Base-by-base conservation (phyloP, 371 early-diverging fungal genomes). In the Conidiobolus incongruus region DNA sequence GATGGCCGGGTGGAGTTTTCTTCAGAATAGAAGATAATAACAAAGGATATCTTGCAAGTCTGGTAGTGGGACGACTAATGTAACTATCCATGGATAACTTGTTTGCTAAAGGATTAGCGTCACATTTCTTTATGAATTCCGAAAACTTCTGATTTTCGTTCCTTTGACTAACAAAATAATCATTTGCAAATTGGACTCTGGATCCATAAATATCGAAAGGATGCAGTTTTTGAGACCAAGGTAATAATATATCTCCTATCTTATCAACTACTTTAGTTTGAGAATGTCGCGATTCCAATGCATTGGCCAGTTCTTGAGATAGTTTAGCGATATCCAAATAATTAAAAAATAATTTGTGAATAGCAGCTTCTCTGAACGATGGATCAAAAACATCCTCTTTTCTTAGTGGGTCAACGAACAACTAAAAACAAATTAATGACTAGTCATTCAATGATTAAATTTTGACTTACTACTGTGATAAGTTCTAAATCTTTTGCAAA, bases 121-220 rank as follows among this genome's bases (percentile, higher is more conserved):
- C 81, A 1, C 70, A 68, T 43, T 66, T 69, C 60, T 80, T 52
- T 6, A 44, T 23, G 13, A 31, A 46, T 4, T 24, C 13, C 28
- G 62, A 65, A 45, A 92, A 79, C 15, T 49, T 56, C 10, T 58
- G 51, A 48, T 86, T 86, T 17, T 48, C 57, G 23, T 64, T 62
- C 48, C 69, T 72, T 44, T 88, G 89, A 1, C 65, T 68, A 28
- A 85, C 87, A 39, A 89, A 68, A 13, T 65, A 63, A 52, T 81
- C 68, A 52, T 81, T 80, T 31, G 79, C 76, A 52, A 73, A 73
- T 28, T 76, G 68, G 52, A 89, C 86, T 52, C 82, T 75, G 1
- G 81, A 76, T 32, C 90, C 85, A 56, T 93, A 93, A 28, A 66
- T 65, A 13, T 88, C 75, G 54, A 84, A 89, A 0, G 78, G 76